Conservation (phyloP, 2,329 filamentous ascomycete species). For the Trichoderma sp. region DNA sequence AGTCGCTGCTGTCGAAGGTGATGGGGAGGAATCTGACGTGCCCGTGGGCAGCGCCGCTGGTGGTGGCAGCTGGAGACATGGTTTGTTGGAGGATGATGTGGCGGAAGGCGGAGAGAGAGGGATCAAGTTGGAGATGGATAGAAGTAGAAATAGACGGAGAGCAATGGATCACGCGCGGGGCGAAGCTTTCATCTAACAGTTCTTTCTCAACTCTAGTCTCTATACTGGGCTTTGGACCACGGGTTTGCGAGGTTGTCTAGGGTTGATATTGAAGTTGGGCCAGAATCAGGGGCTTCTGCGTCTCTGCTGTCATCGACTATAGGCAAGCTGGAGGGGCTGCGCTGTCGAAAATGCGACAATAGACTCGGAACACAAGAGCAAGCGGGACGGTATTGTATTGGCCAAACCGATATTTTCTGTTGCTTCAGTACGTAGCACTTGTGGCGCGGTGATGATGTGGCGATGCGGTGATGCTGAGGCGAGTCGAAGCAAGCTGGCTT, state of each 20-base stretch:
- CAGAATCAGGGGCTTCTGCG: background rate
- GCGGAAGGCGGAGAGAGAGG: background rate
- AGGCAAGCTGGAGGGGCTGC: background rate
- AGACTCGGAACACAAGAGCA: constrained; percentile 11
- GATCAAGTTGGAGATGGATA: background rate
- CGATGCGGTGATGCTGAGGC: constrained; percentile 17
- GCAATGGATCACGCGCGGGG: background rate
- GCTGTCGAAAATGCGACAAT: constrained; percentile 18
- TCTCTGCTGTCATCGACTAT: constrained; percentile 1
- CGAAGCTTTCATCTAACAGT: background rate
- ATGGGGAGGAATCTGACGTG: constrained; percentile 70
- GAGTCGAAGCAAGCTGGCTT: background rate
- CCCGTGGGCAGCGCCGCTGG: constrained; percentile 42
- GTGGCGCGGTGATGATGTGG: background rate
- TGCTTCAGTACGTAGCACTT: background rate
- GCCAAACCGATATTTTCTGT: background rate
- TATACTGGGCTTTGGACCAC: constrained; percentile 5
- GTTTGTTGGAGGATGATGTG: constrained; percentile 32
- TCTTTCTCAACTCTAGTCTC: constrained; percentile 1
- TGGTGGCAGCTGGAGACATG: constrained; percentile 44
- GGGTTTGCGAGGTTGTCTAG: constrained; percentile 4
- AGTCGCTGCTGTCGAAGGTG: constrained; percentile 76
- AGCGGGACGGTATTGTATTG: constrained; percentile 2
- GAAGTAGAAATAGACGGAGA: background rate
- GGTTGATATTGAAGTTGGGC: background rate